Percentiles rank a stretch among this genome's conserved stretches.
Evolutionary conservation across 345 rosid genomes (phyloP).

Genomic region (Durio zibethinus): DNA sequence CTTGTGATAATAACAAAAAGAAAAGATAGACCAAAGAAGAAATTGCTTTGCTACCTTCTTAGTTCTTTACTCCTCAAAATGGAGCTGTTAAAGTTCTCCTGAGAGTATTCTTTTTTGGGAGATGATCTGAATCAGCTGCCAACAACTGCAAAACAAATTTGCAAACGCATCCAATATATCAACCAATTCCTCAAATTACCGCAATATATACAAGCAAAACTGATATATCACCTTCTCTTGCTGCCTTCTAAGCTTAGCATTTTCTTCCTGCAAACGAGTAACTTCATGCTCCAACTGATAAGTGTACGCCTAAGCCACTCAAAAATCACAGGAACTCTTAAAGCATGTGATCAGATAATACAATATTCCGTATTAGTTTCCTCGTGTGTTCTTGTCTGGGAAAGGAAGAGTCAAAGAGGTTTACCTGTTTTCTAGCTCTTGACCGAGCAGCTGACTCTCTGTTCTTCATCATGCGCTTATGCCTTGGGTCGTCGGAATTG

Average conservation of each 20-base stretch:
- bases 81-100: slow-evolving; percentile 46
- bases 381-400: not conserved
- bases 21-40: not conserved
- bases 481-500: slow-evolving; percentile 27
- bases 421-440: slow-evolving; percentile 60
- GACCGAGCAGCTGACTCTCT: slow-evolving; percentile 66
- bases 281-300: slow-evolving; percentile 43
- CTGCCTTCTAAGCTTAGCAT: slow-evolving; percentile 44
- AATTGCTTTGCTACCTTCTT: slow-evolving; percentile 11
- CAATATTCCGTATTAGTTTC: not conserved
- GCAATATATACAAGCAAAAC: not conserved
- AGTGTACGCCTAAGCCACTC: slow-evolving; percentile 47
- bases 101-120: slow-evolving; percentile 38
- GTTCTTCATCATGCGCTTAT: slow-evolving; percentile 57
- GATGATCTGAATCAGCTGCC: slow-evolving; percentile 30
- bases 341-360: not conserved
- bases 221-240: slow-evolving; percentile 33
- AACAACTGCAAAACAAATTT: slow-evolving; percentile 20
- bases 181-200: not conserved
- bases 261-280: slow-evolving; percentile 38
- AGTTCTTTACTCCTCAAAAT: slow-evolving; percentile 38
- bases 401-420: not conserved
- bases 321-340: not conserved
- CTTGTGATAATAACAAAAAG: too few relatives aligned
- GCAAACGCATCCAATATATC: not conserved